phyloP scores from a whole-genome alignment of 2,329 filamentous ascomycete species.

The Penicillium fuscoglaucum region DNA sequence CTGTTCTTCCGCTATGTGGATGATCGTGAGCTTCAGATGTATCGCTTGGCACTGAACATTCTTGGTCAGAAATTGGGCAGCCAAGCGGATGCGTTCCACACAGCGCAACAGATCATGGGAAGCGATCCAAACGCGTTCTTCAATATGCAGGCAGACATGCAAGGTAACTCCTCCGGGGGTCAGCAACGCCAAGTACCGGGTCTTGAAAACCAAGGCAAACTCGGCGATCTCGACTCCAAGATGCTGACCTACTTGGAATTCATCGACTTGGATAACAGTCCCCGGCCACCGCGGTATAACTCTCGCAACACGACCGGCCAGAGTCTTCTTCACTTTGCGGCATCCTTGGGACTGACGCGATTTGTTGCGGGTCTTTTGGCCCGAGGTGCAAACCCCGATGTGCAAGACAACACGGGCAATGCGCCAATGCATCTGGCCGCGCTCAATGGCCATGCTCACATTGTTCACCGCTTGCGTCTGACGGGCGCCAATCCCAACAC shows the following conservation, averaged over 20 bases:
- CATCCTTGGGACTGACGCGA: constrained; percentile 70
- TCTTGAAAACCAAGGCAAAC: constrained; percentile 45
- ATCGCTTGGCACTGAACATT: constrained; percentile 46
- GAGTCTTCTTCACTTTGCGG: constrained; percentile 78
- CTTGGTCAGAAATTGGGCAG: constrained; percentile 49
- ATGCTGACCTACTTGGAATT: constrained; percentile 74
- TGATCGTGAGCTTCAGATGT: constrained; percentile 51
- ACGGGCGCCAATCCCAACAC: constrained; percentile 71
- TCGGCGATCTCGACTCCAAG: constrained; percentile 62
- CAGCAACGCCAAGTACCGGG: constrained; percentile 49
- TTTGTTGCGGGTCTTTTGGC: constrained; percentile 76
- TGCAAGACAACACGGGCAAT: constrained; percentile 75
- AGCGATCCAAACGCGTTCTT: constrained; percentile 50
- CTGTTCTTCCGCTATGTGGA: constrained; percentile 68
- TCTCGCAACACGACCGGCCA: constrained; percentile 67
- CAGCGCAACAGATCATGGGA: constrained; percentile 51
- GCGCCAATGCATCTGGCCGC: constrained; percentile 80
- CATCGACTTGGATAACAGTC: constrained; percentile 74
- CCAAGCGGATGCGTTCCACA: constrained; percentile 50
- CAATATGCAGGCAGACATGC: constrained; percentile 46
- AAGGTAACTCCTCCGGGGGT: constrained; percentile 38
- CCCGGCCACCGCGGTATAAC: constrained; percentile 67
- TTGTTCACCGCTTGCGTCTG: constrained; percentile 72
- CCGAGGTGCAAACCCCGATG: constrained; percentile 73
- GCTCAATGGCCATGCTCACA: constrained; percentile 71